Conservation (phyloP, 805 yeast species). For the Metschnikowia santaceciliae region DNA sequence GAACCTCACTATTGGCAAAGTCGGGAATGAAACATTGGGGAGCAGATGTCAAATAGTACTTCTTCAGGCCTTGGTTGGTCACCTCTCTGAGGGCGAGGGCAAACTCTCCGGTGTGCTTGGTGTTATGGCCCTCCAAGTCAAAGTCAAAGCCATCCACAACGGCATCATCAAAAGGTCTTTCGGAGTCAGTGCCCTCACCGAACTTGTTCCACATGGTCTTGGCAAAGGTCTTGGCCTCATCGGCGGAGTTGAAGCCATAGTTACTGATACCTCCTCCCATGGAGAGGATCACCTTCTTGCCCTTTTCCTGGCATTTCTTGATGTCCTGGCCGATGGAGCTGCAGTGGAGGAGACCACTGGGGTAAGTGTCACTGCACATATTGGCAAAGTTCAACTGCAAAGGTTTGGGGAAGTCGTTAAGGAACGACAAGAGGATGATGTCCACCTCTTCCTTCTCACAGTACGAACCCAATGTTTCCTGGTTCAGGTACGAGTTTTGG, state of each 20-base stretch:
- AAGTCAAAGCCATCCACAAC: conserved; percentile 69
- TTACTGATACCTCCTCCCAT: conserved; percentile 54
- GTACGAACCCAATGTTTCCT: conserved; percentile 43
- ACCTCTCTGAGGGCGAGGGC: conserved; percentile 37
- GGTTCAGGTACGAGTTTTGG: conserved; percentile 57
- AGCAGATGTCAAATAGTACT: conserved; percentile 78
- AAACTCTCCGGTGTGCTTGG: conserved; percentile 60
- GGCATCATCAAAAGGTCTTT: conserved; percentile 38
- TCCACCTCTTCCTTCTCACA: conserved; percentile 70
- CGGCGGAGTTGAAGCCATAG: conserved; percentile 50
- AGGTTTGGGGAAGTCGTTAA: conserved; percentile 52
- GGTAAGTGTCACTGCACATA: conserved; percentile 37
- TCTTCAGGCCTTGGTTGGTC: conserved; percentile 36
- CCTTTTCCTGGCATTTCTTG: conserved; percentile 11
- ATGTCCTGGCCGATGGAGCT: conserved; percentile 14
- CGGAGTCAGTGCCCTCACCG: conserved; percentile 32
- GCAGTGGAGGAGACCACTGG: conserved; percentile 37
- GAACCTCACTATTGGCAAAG: conserved; percentile 37
- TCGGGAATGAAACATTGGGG: conserved; percentile 93
- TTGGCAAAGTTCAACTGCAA: conserved; percentile 50
- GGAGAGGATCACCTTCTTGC: conserved; percentile 14
- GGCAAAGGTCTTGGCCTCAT: conserved; percentile 56
- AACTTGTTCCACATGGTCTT: conserved; percentile 37
- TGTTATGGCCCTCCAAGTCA: conserved; percentile 51
- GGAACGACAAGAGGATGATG: conserved; percentile 66